Percentiles rank a stretch among this genome's conserved stretches.
phyloP scores from a whole-genome alignment of 2,329 filamentous ascomycete genomes.

The Pyrenochaeta sp. region DNA sequence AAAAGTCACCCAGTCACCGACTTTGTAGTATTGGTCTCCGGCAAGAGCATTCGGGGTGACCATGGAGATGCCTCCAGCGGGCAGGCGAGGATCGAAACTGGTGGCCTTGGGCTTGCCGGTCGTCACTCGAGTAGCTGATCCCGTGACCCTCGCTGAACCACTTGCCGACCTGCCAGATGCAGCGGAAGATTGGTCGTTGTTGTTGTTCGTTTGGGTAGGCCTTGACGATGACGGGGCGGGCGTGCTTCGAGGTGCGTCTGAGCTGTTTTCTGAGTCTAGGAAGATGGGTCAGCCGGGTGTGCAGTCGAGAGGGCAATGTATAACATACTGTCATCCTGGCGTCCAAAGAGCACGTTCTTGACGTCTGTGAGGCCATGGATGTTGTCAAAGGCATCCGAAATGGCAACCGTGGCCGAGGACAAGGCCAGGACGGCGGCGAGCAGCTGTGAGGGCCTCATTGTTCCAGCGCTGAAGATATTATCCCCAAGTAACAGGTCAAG shows the following conservation, averaged over 20 bases:
- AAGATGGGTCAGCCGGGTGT: conserved; percentile 5
- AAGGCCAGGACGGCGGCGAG: conserved; percentile 47
- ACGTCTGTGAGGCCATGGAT: conserved; percentile 36
- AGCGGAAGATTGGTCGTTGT: conserved; percentile 22
- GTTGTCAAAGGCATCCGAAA: conserved; percentile 42
- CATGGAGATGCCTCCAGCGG: conserved; percentile 68
- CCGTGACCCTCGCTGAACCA: conserved; percentile 28
- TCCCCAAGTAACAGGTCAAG: conserved; percentile 5
- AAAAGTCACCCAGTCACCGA: conserved; percentile 68
- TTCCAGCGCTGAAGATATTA: conserved; percentile 9
- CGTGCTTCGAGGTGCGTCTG: conserved; percentile 22
- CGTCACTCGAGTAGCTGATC: conserved; percentile 27
- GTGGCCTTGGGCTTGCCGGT: conserved; percentile 33
- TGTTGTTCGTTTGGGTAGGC: conserved; percentile 18
- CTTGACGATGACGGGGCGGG: conserved; percentile 13
- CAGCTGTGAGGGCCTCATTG: conserved; percentile 50
- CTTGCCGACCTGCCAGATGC: conserved; percentile 23
- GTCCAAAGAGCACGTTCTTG: conserved; percentile 39
- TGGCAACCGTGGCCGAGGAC: conserved; percentile 45
- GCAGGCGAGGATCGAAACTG: conserved; percentile 60
- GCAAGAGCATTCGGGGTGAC: conserved; percentile 62
- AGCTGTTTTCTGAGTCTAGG: conserved; percentile 16
- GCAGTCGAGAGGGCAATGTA: neutral
- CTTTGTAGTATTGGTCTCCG: conserved; percentile 67
- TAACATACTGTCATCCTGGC: conserved; percentile 40